Evolutionary conservation across 2,329 filamentous ascomycete species (phyloP).

Genomic region (Ceratocystiopsis brevicomis): DNA sequence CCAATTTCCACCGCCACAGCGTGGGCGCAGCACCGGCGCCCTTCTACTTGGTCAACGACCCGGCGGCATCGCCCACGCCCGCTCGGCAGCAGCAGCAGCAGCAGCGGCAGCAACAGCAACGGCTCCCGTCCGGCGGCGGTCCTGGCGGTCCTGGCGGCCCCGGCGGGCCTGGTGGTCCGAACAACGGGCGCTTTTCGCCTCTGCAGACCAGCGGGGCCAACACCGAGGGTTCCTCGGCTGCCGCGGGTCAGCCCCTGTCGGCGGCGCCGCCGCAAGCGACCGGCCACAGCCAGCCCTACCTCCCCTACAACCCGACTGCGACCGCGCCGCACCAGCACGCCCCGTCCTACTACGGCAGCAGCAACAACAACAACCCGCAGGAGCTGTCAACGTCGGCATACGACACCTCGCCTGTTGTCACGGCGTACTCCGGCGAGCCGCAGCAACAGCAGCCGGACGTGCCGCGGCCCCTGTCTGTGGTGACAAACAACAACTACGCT

Average conservation of each 20-base stretch:
- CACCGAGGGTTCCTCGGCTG: constrained; percentile 17
- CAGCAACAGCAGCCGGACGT: neutral
- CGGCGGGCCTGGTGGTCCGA: constrained; percentile 5
- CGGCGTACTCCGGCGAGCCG: constrained; percentile 21
- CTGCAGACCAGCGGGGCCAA: constrained; percentile 27
- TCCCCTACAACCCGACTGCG: constrained; percentile 19
- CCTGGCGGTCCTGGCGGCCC: constrained; percentile 12
- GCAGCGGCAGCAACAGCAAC: constrained; percentile 1
- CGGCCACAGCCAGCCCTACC: constrained; percentile 22
- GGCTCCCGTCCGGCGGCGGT: constrained; percentile 23
- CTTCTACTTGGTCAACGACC: constrained; percentile 46
- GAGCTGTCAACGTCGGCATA: constrained; percentile 63
- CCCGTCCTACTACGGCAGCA: constrained; percentile 27
- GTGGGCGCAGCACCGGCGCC: constrained; percentile 38
- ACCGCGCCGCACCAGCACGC: constrained; percentile 12
- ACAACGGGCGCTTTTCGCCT: constrained; percentile 27
- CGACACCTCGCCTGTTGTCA: constrained; percentile 43
- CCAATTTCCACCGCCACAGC: constrained; percentile 35
- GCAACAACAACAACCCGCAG: constrained; percentile 53
- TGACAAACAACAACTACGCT: too few species aligned
- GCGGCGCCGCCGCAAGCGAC: too few species aligned
- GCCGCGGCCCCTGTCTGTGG: too few species aligned
- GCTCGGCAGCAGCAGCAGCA: constrained; percentile 3
- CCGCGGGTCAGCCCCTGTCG: constrained; percentile 9
- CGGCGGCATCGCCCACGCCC: constrained; percentile 22